Evolutionary conservation across 768 basidiomycete genomes (phyloP).

Genomic region (Hysterangium stoloniferum): DNA sequence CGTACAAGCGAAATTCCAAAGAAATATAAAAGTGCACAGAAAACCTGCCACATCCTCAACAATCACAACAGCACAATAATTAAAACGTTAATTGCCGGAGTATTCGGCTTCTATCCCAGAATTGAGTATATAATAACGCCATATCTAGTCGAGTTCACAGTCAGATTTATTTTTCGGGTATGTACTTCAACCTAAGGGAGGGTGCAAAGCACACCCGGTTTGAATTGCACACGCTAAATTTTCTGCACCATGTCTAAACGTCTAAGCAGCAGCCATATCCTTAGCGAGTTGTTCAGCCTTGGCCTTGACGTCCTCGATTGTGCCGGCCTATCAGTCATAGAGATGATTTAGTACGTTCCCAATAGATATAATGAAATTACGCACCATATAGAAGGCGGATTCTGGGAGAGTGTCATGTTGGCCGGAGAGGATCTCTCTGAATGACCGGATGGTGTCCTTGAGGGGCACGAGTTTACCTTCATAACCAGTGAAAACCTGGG

Average conservation of each 20-base stretch:
- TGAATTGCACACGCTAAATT: too few species aligned
- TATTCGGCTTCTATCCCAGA: too few species aligned
- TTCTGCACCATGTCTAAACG: not conserved
- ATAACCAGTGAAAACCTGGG: conserved; percentile 99
- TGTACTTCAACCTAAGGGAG: too few species aligned
- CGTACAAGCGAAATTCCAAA: too few species aligned
- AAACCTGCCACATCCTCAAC: too few species aligned
- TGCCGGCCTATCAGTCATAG: conserved; percentile 51
- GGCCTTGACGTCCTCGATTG: conserved; percentile 92
- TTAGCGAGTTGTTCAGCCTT: conserved; percentile 98
- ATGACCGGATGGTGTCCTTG: conserved; percentile 93
- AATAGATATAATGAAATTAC: conserved; percentile 12
- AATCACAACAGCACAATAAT: too few species aligned
- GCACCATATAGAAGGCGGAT: conserved; percentile 94
- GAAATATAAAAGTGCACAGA: too few species aligned
- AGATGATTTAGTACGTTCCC: conserved; percentile 6
- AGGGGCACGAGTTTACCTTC: conserved; percentile 95
- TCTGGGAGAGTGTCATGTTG: conserved; percentile 86
- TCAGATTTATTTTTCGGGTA: too few species aligned
- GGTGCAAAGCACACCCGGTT: too few species aligned
- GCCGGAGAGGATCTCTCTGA: conserved; percentile 96
- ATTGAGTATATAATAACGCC: too few species aligned
- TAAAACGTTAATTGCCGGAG: too few species aligned
- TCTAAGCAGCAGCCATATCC: conserved; percentile 57
- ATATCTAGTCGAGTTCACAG: too few species aligned